Base-by-base conservation (phyloP, 2,329 filamentous ascomycete species). In the Acarospora socialis region DNA sequence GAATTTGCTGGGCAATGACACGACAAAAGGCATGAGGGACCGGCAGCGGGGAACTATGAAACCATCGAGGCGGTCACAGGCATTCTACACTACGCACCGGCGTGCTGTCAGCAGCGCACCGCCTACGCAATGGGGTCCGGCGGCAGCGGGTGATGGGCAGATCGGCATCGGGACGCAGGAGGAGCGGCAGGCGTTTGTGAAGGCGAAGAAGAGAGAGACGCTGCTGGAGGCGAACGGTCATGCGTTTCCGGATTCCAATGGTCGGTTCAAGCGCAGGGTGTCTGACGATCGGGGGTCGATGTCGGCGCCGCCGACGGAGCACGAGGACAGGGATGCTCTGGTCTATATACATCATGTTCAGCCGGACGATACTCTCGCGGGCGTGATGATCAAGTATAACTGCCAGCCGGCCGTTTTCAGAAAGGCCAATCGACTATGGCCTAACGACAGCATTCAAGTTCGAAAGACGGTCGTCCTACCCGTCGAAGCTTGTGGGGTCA, bases 371-470 rank as follows among this genome's bases (percentile, higher is more conserved):
- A 95, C 84, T 2, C 75, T 95, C 44, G 84, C 86, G 1, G 87
- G 90, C 3, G 75, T 98, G 30, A 79, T 90, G 32, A 76, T 98
- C 42, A 81, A 77, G 46, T 98, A 92, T 55, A 78, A 81, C 46
- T 95, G 87, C 52, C 73, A 81, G 40, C 75, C 84, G 34, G 78
- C 86, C 28, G 69, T 79, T 2, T 76, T 98, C 43, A 70, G 82
- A 36, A 90, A 81, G 51, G 76, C 83, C 22, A 98, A 98, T 52
- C 74, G 90, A 7, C 74, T 98, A 48, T 98, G 90, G 90, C 82
- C 84, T 5, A 82, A 84, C 41, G 90, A 95, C 50, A 83, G 74
- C 40, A 78, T 95, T 21, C 87, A 94, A 52, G 73, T 76, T 28
- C 75, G 86, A 37, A 81, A 81, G 47, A 77, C 73, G 41, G 67